These are phyloP conservation scores for Candida methanosorbosa DNA, from an alignment of 805 yeast genomes.

Conservation along the genomic window DNA sequence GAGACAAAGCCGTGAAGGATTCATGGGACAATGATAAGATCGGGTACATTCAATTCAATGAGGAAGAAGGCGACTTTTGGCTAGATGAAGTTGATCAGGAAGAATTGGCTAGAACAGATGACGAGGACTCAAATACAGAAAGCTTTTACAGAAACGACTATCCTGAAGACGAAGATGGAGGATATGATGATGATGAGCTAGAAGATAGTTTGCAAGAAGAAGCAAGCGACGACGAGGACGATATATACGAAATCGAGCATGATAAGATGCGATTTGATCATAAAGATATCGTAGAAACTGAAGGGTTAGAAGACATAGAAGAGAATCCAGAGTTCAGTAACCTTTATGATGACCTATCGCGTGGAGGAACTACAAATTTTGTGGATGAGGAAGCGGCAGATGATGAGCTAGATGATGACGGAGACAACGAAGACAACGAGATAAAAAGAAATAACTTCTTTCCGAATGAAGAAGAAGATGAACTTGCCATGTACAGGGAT, in stretches of 20 bases:
- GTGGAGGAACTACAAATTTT: conserved; percentile 3
- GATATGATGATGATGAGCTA: conserved; percentile 21
- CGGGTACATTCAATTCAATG: conserved; percentile 48
- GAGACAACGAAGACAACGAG: conserved; percentile 16
- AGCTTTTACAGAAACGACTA: conserved; percentile 88
- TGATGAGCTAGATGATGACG: conserved; percentile 5
- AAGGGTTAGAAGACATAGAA: conserved; percentile 17
- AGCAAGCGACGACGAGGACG: conserved; percentile 32
- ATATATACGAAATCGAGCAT: conserved; percentile 25
- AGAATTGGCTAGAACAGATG: conserved; percentile 36
- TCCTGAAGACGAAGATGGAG: conserved; percentile 88
- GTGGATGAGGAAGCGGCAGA: conserved; percentile 3
- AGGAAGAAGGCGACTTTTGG: conserved; percentile 32
- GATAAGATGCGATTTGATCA: conserved; percentile 21
- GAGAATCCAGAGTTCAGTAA: conserved; percentile 22
- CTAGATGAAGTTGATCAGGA: conserved; percentile 30
- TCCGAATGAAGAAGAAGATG: conserved; percentile 47
- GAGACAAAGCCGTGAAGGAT: conserved; percentile 43
- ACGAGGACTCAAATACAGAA: conserved; percentile 87
- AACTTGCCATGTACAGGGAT: conserved; percentile 56
- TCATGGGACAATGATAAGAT: conserved; percentile 29
- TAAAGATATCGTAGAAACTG: conserved; percentile 18
- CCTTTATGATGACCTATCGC: conserved; percentile 18
- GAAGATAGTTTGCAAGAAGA: conserved; percentile 29
- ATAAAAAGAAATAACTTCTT: conserved; percentile 46